A percentile compares a stretch with the other conserved stretches of the same genome.
These are phyloP conservation scores for Hygrocybe punicea DNA, from an alignment of 768 basidiomycete genomes.

Conservation along the genomic window DNA sequence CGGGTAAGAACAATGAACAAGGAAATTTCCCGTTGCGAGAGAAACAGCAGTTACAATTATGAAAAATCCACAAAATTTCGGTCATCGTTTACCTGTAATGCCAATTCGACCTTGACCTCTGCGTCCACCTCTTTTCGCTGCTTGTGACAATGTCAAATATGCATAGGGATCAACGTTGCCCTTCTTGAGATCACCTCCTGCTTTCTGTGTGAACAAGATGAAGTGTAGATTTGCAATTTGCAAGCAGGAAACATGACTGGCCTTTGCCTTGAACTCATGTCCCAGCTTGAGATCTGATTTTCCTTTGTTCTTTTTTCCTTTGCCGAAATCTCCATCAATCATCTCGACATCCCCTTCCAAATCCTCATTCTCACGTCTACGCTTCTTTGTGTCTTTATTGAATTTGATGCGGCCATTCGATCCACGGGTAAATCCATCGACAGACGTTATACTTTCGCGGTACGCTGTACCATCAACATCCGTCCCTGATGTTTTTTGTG, in stretches of 20 bases:
- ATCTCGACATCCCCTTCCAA: slow-evolving; percentile 68
- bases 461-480: slow-evolving; percentile 78
- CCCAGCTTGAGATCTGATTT: slow-evolving; percentile 55
- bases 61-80: background rate
- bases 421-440: slow-evolving; percentile 87
- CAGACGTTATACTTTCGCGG: slow-evolving; percentile 74
- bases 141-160: slow-evolving; percentile 81
- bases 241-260: slow-evolving; percentile 33
- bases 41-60: slow-evolving; percentile 1
- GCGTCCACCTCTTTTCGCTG: slow-evolving; percentile 60
- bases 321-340: slow-evolving; percentile 59
- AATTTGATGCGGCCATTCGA: slow-evolving; percentile 85
- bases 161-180: slow-evolving; percentile 88
- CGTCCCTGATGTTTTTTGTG: slow-evolving; percentile 36
- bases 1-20: too few relatives aligned
- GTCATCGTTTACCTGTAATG: slow-evolving; percentile 54
- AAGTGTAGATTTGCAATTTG: slow-evolving; percentile 6
- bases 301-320: slow-evolving; percentile 55
- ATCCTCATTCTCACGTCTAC: slow-evolving; percentile 66
- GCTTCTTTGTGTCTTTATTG: slow-evolving; percentile 95
- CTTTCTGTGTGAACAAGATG: slow-evolving; percentile 58
- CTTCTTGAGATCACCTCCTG: slow-evolving; percentile 90
- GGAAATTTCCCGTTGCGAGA: slow-evolving; percentile 58
- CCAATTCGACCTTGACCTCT: slow-evolving; percentile 44
- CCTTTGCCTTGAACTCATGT: slow-evolving; percentile 95